Conservation (phyloP, 2,329 filamentous ascomycete genomes). For the Cladosporium sp. region DNA sequence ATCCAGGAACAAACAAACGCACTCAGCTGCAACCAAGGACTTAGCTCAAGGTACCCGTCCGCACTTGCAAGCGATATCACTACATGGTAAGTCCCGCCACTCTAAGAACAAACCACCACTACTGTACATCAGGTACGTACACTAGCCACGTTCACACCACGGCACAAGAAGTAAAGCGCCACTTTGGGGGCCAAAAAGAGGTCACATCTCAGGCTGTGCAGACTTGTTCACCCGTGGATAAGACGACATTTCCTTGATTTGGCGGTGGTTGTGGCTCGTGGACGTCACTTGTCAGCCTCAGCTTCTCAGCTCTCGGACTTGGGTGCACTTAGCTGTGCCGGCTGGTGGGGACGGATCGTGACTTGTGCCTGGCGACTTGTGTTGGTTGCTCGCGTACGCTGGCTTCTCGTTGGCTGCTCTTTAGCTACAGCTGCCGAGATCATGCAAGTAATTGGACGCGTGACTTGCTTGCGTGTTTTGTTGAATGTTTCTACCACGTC, state of each 20-base stretch:
- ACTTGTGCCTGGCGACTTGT: neutral
- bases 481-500: neutral
- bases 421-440: neutral
- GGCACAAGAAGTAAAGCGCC: neutral
- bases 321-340: too few relatives aligned
- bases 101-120: neutral
- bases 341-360: too few relatives aligned
- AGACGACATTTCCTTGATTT: too few relatives aligned
- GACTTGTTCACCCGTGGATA: too few relatives aligned
- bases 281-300: too few relatives aligned
- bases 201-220: too few relatives aligned
- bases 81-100: neutral
- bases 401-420: neutral
- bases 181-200: neutral
- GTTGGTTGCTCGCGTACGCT: neutral
- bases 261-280: too few relatives aligned
- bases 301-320: too few relatives aligned
- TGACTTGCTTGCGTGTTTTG: neutral
- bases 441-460: neutral
- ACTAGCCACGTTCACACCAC: too few relatives aligned
- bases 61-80: too few relatives aligned
- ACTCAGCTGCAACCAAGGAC: neutral
- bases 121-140: too few relatives aligned
- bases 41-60: neutral
- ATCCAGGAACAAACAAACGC: neutral